Evolutionary conservation across 2,329 filamentous ascomycete species (phyloP), one percentile per base, ranked within the genome.

Genomic region (Colletotrichum liriopes): DNA sequence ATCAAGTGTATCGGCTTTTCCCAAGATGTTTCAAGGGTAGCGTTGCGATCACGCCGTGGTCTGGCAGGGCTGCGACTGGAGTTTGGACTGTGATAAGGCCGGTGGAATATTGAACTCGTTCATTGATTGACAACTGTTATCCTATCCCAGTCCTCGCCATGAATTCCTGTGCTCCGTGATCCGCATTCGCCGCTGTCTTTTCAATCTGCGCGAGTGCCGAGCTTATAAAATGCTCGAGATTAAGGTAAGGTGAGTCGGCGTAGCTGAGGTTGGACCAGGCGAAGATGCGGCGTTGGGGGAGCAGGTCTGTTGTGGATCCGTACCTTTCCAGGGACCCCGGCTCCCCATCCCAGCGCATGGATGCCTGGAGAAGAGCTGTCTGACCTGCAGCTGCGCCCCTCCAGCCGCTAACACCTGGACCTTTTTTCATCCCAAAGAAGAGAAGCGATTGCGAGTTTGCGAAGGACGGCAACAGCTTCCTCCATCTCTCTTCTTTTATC

Each of bases 1-100:
- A 55, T 64, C 49, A 41, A 20, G 37, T 45, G 45, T 45, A 26
- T 43, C 37, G 8, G 37, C 49, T 45, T 64, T 29, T 20, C 20
- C 37, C 12, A 26, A 49, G 54, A 54, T 39, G 55, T 49, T 67
- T 54, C 67, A 59, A 65, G 55, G 54, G 49, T 54, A 65, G 62
- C 61, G 41, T 54, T 60, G 54, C 62, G 54, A 62, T 45, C 29
- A 55, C 47, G 55, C 55, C 14, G 41, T 35, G 45, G 41, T 60
- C 47, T 35, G 67, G 54, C 62, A 49, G 55, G 47, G 35, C 39
- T 66, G 63, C 39, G 55, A 71, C 29, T 58, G 67, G 67, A 71
- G 67, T 71, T 71, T 49, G 67, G 55, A 67, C 45, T 71, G 62
- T 55, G 54, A 71, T 60, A 54, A n/a, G 47, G 63, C 62, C 39